Percentiles rank a stretch among this genome's conserved stretches.
Evolutionary conservation across 306 rosid species (phyloP).

Genomic region (Neltuma alba): DNA sequence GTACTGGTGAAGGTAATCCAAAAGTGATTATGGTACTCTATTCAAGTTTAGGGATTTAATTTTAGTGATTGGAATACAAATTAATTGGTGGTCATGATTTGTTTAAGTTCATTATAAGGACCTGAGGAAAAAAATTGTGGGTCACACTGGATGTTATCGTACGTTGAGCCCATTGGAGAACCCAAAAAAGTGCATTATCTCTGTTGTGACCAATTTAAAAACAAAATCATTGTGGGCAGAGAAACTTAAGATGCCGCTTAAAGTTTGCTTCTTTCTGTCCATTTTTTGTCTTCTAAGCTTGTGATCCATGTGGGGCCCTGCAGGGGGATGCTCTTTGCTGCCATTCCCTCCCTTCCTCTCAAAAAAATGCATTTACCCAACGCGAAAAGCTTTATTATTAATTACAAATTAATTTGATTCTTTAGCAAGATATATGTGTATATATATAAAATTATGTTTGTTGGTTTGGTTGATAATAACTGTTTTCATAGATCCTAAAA

Average conservation of each 20-base stretch:
- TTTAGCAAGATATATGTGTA: too few species aligned
- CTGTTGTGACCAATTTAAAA: not conserved
- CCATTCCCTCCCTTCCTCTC: not conserved
- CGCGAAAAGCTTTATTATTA: too few species aligned
- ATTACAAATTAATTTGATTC: too few species aligned
- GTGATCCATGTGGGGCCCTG: conserved; percentile 28
- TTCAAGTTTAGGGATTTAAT: not conserved
- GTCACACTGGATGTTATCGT: not conserved
- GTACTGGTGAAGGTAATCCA: not conserved
- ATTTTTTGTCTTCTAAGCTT: conserved; percentile 28
- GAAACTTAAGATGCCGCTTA: not conserved
- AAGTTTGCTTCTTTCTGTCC: conserved; percentile 7
- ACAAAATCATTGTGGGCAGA: not conserved
- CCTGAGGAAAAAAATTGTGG: not conserved
- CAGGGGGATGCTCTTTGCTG: not conserved
- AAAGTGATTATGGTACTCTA: not conserved
- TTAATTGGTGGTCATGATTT: not conserved
- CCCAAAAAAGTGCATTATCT: not conserved
- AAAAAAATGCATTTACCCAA: too few species aligned
- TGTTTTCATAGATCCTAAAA: too few species aligned
- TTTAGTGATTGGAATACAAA: not conserved
- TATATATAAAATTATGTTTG: too few species aligned
- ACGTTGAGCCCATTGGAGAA: not conserved
- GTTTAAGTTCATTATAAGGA: not conserved
- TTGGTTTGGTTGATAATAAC: too few species aligned